A percentile compares a stretch with the other conserved stretches of the same genome.
phyloP scores from a whole-genome alignment of 305 asterid genomes.

The Vinca major region DNA sequence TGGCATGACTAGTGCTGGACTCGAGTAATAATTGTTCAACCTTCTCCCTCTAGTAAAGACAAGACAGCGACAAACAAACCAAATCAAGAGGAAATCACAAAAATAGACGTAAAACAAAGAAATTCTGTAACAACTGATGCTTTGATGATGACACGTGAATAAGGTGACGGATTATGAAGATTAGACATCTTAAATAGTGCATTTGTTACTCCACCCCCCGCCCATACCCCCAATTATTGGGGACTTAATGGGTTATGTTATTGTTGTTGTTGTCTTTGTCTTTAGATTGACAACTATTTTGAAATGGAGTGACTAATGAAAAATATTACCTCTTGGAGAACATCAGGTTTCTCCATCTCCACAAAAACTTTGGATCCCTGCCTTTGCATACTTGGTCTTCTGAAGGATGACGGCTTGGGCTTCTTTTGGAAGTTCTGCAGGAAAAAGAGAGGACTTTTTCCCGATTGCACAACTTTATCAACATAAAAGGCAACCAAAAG shows the following conservation, averaged over 20 bases:
- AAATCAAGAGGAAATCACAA: neutral
- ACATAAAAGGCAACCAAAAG: constrained; percentile 56
- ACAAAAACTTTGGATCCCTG: constrained; percentile 62
- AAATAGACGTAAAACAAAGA: neutral
- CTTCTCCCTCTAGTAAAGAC: constrained; percentile 52
- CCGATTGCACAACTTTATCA: constrained; percentile 65
- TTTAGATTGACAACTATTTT: too few relatives aligned
- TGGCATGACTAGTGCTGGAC: constrained; percentile 45
- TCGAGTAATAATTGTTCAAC: constrained; percentile 60
- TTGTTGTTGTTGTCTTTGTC: too few relatives aligned
- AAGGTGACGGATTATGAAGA: too few relatives aligned
- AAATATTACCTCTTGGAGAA: constrained; percentile 64
- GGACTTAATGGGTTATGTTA: too few relatives aligned
- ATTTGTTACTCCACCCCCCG: too few relatives aligned
- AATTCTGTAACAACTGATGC: neutral
- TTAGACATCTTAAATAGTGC: too few relatives aligned
- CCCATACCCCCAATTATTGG: too few relatives aligned
- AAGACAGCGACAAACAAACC: constrained; percentile 6
- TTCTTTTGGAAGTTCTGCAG: constrained; percentile 37
- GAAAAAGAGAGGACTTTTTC: constrained; percentile 56
- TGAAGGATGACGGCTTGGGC: constrained; percentile 39
- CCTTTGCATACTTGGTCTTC: constrained; percentile 50
- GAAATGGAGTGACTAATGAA: neutral
- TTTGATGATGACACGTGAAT: neutral
- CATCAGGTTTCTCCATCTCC: constrained; percentile 71